Evolutionary conservation across 2,329 filamentous ascomycete genomes (phyloP).

Genomic region (Penicillium sp.): DNA sequence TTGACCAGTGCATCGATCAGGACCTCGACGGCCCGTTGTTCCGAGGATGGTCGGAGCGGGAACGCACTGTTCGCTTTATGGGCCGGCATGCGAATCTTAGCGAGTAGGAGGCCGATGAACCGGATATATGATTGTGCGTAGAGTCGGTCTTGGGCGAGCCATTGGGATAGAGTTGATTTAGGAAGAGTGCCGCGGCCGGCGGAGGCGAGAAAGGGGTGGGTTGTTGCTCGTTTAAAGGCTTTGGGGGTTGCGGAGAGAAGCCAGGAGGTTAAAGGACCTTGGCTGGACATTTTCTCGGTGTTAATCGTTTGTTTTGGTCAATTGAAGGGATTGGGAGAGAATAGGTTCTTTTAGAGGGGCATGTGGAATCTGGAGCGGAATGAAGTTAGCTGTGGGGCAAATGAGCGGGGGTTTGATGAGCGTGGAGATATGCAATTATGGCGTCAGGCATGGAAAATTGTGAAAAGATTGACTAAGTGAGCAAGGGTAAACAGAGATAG

Average conservation of each 20-base stretch:
- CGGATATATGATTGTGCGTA: conserved; percentile 69
- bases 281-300: conserved; percentile 24
- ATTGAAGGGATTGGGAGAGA: not conserved
- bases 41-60: conserved; percentile 35
- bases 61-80: conserved; percentile 31
- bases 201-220: conserved; percentile 63
- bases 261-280: conserved; percentile 53
- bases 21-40: conserved; percentile 60
- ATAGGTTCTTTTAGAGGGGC: not conserved
- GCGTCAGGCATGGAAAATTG: not conserved
- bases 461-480: not conserved
- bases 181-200: conserved; percentile 63
- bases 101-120: conserved; percentile 64
- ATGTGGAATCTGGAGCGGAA: not conserved
- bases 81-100: conserved; percentile 56
- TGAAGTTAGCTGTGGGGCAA: not conserved
- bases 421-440: not conserved
- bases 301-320: not conserved
- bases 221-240: conserved; percentile 58
- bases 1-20: conserved; percentile 65
- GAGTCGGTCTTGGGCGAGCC: conserved; percentile 70
- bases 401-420: not conserved
- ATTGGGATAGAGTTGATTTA: conserved; percentile 57
- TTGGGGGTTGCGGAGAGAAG: conserved; percentile 52
- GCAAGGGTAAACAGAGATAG: not conserved